These are phyloP conservation scores for Solanum commersonii DNA, from an alignment of 257 asterid species.

Conservation along the genomic window DNA sequence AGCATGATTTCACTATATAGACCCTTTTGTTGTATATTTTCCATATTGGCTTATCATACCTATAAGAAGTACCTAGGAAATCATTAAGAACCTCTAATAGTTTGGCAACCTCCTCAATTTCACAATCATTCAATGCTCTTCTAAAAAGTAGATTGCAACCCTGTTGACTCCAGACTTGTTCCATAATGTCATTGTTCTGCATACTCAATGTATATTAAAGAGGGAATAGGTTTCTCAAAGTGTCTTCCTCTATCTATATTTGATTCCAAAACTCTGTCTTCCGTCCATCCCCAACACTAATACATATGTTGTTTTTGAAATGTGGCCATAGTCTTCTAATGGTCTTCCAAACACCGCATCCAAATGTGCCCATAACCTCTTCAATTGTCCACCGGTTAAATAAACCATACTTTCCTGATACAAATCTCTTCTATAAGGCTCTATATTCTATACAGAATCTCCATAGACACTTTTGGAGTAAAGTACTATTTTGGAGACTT, in stretches of 20 bases:
- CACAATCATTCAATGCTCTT: neutral
- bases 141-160: neutral
- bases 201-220: neutral
- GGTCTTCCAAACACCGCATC: no score
- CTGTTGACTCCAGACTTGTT: neutral
- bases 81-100: neutral
- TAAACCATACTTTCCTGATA: no score
- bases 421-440: no score
- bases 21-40: neutral
- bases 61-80: neutral
- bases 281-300: neutral
- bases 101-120: neutral
- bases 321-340: no score
- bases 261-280: no score
- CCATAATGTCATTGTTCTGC: neutral
- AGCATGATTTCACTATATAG: neutral
- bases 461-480: no score
- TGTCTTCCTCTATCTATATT: neutral
- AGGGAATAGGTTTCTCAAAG: neutral
- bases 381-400: no score
- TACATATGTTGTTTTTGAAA: no score
- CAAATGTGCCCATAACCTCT: no score
- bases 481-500: no score
- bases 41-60: neutral
- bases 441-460: no score